Percentiles rank a stretch among this genome's conserved stretches.
Evolutionary conservation across 805 yeast species (phyloP).

Genomic region (Metschnikowia vanudenii): DNA sequence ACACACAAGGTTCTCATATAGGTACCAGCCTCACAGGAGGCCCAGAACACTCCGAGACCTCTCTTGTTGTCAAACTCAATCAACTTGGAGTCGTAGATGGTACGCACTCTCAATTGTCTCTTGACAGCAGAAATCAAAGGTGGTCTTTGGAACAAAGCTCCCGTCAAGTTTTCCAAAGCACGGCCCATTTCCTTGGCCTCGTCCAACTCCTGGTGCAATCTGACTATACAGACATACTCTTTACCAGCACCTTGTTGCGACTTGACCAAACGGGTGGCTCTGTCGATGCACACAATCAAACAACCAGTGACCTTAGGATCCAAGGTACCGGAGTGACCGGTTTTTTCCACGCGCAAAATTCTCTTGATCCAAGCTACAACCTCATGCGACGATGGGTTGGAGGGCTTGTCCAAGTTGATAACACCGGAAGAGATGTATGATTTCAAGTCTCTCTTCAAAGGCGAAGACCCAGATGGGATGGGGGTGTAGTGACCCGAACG

Average conservation of each 20-base stretch:
- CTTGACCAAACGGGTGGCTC: slow-evolving; percentile 97
- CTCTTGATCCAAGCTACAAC: slow-evolving; percentile 99
- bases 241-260: slow-evolving; percentile 99
- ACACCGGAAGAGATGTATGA: slow-evolving; percentile 92
- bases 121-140: slow-evolving; percentile 98
- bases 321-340: slow-evolving; percentile 98
- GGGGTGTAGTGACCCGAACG: slow-evolving; percentile 98
- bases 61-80: slow-evolving; percentile 96
- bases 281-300: slow-evolving; percentile 94
- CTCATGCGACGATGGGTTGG: slow-evolving; percentile 98
- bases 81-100: slow-evolving; percentile 93
- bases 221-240: slow-evolving; percentile 96
- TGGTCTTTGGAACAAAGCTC: slow-evolving; percentile 99
- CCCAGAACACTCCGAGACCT: slow-evolving; percentile 98
- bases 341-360: slow-evolving; percentile 91
- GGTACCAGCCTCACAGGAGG: slow-evolving; percentile 99
- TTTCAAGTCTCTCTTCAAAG: slow-evolving; percentile 89
- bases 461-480: slow-evolving; percentile 92
- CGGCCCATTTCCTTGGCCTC: slow-evolving; percentile 89
- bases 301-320: slow-evolving; percentile 99
- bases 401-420: slow-evolving; percentile 95
- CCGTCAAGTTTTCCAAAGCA: slow-evolving; percentile 89
- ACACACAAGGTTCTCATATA: slow-evolving; percentile 99
- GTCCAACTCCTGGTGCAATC: slow-evolving; percentile 89
- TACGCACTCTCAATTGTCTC: slow-evolving; percentile 97